Percentiles rank a stretch among this genome's conserved stretches.
Conservation (phyloP, 1,284 basidiomycete genomes). For the Cryptococcus wingfieldii region DNA sequence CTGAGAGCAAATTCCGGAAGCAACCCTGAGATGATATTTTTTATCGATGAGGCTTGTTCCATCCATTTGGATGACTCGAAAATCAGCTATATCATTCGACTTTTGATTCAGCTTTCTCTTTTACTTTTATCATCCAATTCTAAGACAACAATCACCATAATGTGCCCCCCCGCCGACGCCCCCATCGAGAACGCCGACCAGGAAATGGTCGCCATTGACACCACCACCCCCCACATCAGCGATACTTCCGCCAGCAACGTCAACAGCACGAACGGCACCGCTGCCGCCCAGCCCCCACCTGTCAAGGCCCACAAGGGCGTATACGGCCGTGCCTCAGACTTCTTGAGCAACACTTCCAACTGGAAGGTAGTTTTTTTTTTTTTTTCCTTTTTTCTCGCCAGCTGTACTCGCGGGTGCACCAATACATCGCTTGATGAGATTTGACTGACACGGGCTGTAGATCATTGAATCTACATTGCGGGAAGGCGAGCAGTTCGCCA, state of each 20-base stretch:
- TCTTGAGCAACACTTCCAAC: conserved; percentile 84
- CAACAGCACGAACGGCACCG: conserved; percentile 47
- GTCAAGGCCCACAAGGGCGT: conserved; percentile 58
- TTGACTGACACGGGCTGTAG: conserved; percentile 16
- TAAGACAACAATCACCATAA: conserved; percentile 4
- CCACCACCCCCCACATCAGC: conserved; percentile 44
- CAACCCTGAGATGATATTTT: not conserved
- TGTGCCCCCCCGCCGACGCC: conserved; percentile 65
- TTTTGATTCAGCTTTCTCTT: not conserved
- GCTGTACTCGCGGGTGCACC: not conserved
- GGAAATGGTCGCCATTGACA: conserved; percentile 66
- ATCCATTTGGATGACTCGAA: not conserved
- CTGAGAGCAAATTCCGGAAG: not conserved
- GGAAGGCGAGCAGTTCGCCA: conserved; percentile 99
- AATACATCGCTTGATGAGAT: not conserved
- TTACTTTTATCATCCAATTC: not conserved
- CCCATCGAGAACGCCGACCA: conserved; percentile 50
- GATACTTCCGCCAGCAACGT: conserved; percentile 11
- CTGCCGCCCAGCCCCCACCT: conserved; percentile 27
- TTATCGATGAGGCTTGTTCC: not conserved
- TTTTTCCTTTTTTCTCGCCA: too few relatives aligned
- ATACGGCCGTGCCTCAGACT: conserved; percentile 82
- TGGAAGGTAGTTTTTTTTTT: conserved; percentile 57
- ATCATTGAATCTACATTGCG: conserved; percentile 96
- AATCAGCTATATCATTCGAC: not conserved